Evolutionary conservation across 176 grass and related monocot genomes (phyloP).

Genomic region (Carex cristatella): DNA sequence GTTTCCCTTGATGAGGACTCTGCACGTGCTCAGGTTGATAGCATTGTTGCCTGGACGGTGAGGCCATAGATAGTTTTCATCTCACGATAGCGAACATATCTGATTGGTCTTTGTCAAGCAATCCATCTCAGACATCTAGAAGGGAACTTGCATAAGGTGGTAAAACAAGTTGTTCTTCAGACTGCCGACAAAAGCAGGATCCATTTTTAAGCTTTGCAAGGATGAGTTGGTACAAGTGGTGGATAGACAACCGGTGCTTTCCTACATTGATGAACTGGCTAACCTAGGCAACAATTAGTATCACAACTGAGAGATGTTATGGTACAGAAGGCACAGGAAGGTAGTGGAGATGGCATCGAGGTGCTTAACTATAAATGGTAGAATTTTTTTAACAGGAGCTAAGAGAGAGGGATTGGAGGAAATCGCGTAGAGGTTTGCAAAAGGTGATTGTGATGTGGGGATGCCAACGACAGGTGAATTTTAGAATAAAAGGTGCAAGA

Average conservation of each 20-base stretch:
- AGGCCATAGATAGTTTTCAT: constrained; percentile 72
- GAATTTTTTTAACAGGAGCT: constrained; percentile 56
- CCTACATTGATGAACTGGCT: constrained; percentile 68
- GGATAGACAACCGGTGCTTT: constrained; percentile 62
- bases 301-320: constrained; percentile 66
- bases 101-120: constrained; percentile 64
- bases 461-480: not conserved
- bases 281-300: constrained; percentile 55
- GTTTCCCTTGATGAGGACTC: constrained; percentile 33
- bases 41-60: constrained; percentile 67
- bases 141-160: constrained; percentile 57
- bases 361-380: constrained; percentile 51
- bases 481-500: constrained; percentile 49
- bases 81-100: constrained; percentile 64
- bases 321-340: constrained; percentile 53
- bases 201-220: constrained; percentile 45
- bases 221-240: constrained; percentile 51
- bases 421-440: constrained; percentile 44
- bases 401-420: constrained; percentile 37
- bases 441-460: constrained; percentile 26
- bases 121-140: constrained; percentile 68
- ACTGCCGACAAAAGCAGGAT: constrained; percentile 44
- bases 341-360: constrained; percentile 45
- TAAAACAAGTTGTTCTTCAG: constrained; percentile 53
- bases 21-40: constrained; percentile 47